phyloP scores from a whole-genome alignment of 2,329 filamentous ascomycete genomes.

The Aureobasidium sp. region DNA sequence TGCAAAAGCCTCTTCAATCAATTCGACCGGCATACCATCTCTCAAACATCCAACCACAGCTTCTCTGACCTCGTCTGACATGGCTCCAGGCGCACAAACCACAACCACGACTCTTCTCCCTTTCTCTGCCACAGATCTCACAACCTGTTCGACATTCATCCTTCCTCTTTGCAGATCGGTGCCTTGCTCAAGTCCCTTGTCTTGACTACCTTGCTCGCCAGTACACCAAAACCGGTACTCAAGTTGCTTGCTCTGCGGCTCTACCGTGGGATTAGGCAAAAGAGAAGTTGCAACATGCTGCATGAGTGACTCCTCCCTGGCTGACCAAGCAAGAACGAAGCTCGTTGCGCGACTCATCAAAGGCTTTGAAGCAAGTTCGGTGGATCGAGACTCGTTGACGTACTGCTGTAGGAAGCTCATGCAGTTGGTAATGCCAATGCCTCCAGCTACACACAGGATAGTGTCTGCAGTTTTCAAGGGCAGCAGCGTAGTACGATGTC shows the following conservation, averaged over 20 bases:
- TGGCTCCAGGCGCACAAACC: constrained; percentile 35
- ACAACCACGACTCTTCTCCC: constrained; percentile 32
- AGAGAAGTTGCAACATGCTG: constrained; percentile 30
- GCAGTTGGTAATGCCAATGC: constrained; percentile 42
- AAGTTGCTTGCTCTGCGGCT: constrained; percentile 15
- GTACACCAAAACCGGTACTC: neutral
- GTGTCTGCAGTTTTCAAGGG: constrained; percentile 22
- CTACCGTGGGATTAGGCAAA: constrained; percentile 24
- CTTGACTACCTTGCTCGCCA: constrained; percentile 6
- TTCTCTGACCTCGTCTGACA: constrained; percentile 36
- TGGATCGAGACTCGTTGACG: neutral
- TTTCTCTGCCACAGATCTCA: constrained; percentile 26
- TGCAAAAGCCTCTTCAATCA: constrained; percentile 20
- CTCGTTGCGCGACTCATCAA: neutral
- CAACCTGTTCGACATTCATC: neutral
- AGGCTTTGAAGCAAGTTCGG: neutral
- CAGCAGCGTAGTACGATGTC: constrained; percentile 10
- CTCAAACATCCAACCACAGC: constrained; percentile 23
- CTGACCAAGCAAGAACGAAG: constrained; percentile 3
- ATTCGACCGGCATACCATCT: constrained; percentile 16
- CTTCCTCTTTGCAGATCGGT: constrained; percentile 18
- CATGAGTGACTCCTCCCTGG: neutral
- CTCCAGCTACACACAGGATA: constrained; percentile 40
- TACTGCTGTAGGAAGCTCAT: constrained; percentile 7
- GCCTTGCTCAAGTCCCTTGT: constrained; percentile 30